A percentile compares a stretch with the other conserved stretches of the same genome.
phyloP scores from a whole-genome alignment of 2,329 filamentous ascomycete species.

The Fusarium protoensiforme region DNA sequence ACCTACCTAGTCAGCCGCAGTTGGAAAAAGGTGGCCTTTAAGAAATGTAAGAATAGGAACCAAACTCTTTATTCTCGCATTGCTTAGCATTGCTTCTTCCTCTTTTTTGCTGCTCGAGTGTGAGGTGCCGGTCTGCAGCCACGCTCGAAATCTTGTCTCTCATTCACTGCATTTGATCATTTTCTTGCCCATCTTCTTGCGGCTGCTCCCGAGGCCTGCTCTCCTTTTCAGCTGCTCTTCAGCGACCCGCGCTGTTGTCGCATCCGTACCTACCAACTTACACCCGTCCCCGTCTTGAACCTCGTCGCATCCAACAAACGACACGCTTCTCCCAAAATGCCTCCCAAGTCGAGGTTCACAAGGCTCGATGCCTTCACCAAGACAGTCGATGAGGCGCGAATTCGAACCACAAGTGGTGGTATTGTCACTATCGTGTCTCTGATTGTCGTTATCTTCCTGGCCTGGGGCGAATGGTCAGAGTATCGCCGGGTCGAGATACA shows the following conservation, averaged over 20 bases:
- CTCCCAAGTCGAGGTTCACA: constrained; percentile 92
- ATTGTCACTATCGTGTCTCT: constrained; percentile 94
- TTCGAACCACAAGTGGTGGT: constrained; percentile 94
- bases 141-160: constrained; percentile 32
- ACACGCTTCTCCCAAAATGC: constrained; percentile 66
- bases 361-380: constrained; percentile 99
- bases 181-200: constrained; percentile 2
- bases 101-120: constrained; percentile 29
- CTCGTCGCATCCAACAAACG: constrained; percentile 10
- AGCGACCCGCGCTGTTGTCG: constrained; percentile 19
- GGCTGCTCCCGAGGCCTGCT: constrained; percentile 2
- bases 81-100: constrained; percentile 22
- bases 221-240: constrained; percentile 30
- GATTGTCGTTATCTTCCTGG: constrained; percentile 86
- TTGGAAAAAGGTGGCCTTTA: constrained; percentile 40
- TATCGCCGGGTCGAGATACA: constrained; percentile 88
- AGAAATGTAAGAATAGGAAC: constrained; percentile 14
- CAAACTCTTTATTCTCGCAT: constrained; percentile 29
- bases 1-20: constrained; percentile 33
- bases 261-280: constrained; percentile 14
- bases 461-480: constrained; percentile 96
- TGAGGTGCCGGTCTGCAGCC: constrained; percentile 31
- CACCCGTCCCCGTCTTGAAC: constrained; percentile 8
- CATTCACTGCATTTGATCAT: constrained; percentile 22
- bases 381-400: constrained; percentile 96